Evolutionary conservation across 129 eudicot genomes (phyloP).

Genomic region (Centaurea solstitialis): DNA sequence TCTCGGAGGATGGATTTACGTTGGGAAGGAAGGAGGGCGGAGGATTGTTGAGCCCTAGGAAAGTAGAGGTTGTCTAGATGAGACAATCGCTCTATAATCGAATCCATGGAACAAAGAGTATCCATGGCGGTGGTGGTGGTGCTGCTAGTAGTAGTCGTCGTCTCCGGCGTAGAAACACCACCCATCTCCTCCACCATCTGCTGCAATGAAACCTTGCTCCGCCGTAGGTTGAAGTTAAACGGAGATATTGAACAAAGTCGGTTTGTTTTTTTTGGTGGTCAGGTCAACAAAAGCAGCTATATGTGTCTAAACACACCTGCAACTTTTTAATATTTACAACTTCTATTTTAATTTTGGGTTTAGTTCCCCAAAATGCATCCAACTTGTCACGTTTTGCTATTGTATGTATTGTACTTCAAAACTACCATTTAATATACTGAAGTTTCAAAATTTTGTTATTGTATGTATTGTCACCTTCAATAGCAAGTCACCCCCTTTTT

Average conservation of each 20-base stretch:
- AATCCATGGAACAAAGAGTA: slow-evolving; percentile 36
- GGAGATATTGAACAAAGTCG: slow-evolving; percentile 13
- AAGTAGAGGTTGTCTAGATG: slow-evolving; percentile 73
- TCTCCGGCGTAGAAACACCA: slow-evolving; percentile 9
- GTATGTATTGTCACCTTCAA: no score
- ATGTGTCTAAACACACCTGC: background rate
- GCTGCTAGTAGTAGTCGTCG: slow-evolving; percentile 3
- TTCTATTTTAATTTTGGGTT: no score
- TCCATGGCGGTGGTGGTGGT: slow-evolving; percentile 12
- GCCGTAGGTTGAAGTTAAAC: background rate
- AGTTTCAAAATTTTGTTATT: no score
- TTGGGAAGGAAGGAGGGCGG: slow-evolving; percentile 58
- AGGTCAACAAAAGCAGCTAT: slow-evolving; percentile 1
- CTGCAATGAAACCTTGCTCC: background rate
- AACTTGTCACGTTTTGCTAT: no score
- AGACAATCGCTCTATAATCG: slow-evolving; percentile 65
- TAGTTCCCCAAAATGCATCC: no score
- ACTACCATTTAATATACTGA: no score
- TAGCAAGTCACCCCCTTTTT: no score
- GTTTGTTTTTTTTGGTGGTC: background rate
- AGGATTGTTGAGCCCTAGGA: slow-evolving; percentile 75
- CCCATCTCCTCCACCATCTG: slow-evolving; percentile 1
- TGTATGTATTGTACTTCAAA: no score
- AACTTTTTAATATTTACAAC: background rate
- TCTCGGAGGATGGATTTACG: slow-evolving; percentile 86